These are phyloP conservation scores for Umbelopsis sp. DNA, from an alignment of 192 early-diverging fungal genomes.

Conservation along the genomic window DNA sequence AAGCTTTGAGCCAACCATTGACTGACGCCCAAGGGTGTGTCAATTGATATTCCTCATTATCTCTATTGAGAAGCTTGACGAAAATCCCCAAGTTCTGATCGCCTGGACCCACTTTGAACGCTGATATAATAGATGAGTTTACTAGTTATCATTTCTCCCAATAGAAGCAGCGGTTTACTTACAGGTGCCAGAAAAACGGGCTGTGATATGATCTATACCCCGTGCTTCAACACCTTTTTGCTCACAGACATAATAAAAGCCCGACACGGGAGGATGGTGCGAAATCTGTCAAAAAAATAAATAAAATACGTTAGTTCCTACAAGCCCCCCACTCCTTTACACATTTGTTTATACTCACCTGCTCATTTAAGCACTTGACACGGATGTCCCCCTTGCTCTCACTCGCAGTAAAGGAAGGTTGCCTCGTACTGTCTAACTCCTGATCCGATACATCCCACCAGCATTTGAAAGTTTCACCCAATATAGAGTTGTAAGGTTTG, in stretches of 20 bases:
- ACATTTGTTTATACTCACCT: slow-evolving; percentile 33
- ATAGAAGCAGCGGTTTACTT: neutral
- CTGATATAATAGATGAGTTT: slow-evolving; percentile 4
- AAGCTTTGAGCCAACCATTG: slow-evolving; percentile 67
- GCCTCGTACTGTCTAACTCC: slow-evolving; percentile 54
- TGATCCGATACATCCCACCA: slow-evolving; percentile 58
- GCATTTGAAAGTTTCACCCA: slow-evolving; percentile 89
- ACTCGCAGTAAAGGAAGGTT: neutral
- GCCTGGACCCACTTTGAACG: slow-evolving; percentile 69
- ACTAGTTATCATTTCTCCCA: neutral
- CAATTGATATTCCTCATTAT: slow-evolving; percentile 66
- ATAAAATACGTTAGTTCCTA: slow-evolving; percentile 32
- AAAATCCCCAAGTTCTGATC: slow-evolving; percentile 67
- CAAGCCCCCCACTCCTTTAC: neutral
- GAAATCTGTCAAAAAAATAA: slow-evolving; percentile 81
- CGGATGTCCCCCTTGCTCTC: slow-evolving; percentile 23
- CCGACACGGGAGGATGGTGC: slow-evolving; percentile 90
- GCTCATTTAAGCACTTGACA: slow-evolving; percentile 64
- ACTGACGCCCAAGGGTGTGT: slow-evolving; percentile 69
- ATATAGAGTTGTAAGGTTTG: slow-evolving; percentile 92
- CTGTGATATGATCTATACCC: slow-evolving; percentile 73
- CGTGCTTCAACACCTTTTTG: slow-evolving; percentile 69
- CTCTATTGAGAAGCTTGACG: slow-evolving; percentile 55
- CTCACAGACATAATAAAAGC: slow-evolving; percentile 78
- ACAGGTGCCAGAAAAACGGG: slow-evolving; percentile 73